Evolutionary conservation across 2,329 filamentous ascomycete genomes (phyloP), one percentile per base, ranked within the genome.

Genomic region (Harringtonia aguacate): DNA sequence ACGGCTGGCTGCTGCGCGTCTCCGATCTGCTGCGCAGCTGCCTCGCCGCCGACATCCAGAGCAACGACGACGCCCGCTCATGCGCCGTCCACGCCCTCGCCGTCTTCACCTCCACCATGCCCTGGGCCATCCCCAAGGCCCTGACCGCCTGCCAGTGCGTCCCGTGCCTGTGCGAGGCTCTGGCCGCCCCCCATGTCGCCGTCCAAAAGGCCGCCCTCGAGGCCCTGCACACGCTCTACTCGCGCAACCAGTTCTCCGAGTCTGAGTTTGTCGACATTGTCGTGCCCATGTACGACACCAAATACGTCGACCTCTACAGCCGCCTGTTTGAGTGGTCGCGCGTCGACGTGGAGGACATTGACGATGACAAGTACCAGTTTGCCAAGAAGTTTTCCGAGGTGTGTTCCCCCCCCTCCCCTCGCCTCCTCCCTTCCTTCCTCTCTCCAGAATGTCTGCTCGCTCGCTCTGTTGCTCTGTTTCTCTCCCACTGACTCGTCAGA

Each of bases 351-450:
- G 77, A 86, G 47, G 83, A 95, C 53, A 79, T 95, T 46, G 86
- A 95, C 52, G 87, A 95, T 56, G 82, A 88, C 56, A 94, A 88
- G 58, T 97, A 98, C 59, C 79, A 86, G 44, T 79, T 95, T 53
- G 80, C 86, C 34, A 97, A 97, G 67, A 95, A 94, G 62, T 77
- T 97, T 38, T 88, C 89, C 1, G 92, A 98, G 75, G 85, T 33
- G 4, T 36, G 3, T 18, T 21, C 14, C 22, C 20, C 7, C 31
- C 4, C 24, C 29, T 34, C 1, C 8, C 18, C 6, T 27, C 4
- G 12, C 12, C 13, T 24, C 8, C 22, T 12, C n/a, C n/a, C n/a
- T n/a, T n/a, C n/a, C n/a, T 20, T 9, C 21, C 17, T 17, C 22
- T 39, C 15, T 15, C 1, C 2, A 29, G 8, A 12, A 22, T 10